Evolutionary conservation across 345 rosid species (phyloP), one percentile per base, ranked within the genome.

Genomic region (Excoecaria cochinchinensis): DNA sequence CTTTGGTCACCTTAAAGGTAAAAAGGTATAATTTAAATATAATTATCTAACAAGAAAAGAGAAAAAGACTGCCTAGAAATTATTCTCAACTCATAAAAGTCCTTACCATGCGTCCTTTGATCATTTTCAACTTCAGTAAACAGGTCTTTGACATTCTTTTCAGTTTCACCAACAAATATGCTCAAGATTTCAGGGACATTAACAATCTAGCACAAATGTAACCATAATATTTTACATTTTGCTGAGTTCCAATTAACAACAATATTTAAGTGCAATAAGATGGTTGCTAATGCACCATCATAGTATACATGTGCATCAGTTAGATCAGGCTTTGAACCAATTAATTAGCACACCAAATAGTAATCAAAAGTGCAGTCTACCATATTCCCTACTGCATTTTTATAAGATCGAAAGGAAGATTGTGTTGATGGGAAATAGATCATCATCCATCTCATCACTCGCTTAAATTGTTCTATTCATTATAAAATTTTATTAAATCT

Each of bases 111-210:
- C 76, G 84, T 67, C 86, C 89, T 87, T 79, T 96, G 97, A 79
- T 96, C 99, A 78, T 90, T 87, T 83, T 96, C 99, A 70, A 98
- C 99, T 88, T 93, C 97, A 82, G 95, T 95, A 80, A 93, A 93
- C 61, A 96, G 84, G 82, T 96, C 99, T 76, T 97, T 85, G 19
- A 96, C 92, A 72, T 92, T 92, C 87, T 93, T 96, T 83, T 96
- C 97, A 46, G 98, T 90, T 86, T 93, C 98, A 86, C 99, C 98
- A 77, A 96, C 97, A 85, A 89, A 93, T 87, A 93, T 96, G 90
- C 97, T 93, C 52, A 96, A 86, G 69, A 93, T 97, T 86, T 93
- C 98, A 77, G 98, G 99, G 73, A 97, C 97, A 85, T 96, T 96
- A 68, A 96, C 89, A 71, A 96, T 91, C 98, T 96, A 77, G 79